phyloP scores from a whole-genome alignment of 306 rosid species.

The Corylus americana region DNA sequence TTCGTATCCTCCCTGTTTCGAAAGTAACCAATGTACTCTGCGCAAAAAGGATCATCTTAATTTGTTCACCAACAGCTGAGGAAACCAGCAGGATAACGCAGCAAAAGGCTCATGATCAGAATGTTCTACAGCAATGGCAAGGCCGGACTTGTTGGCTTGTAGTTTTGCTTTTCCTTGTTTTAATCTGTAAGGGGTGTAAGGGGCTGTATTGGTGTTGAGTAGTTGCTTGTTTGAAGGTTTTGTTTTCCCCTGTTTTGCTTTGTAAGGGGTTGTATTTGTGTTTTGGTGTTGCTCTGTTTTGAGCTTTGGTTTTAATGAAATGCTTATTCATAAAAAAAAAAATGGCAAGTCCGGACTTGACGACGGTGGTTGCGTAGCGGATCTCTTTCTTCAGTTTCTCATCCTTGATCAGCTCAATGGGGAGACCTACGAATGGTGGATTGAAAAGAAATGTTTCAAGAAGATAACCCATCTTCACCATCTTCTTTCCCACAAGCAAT shows the following conservation, averaged over 20 bases:
- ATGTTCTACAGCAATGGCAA: neutral
- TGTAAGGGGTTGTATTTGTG: too few relatives aligned
- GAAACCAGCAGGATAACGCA: conserved; percentile 19
- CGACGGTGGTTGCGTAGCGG: conserved; percentile 20
- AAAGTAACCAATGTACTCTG: conserved; percentile 39
- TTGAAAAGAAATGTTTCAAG: conserved; percentile 34
- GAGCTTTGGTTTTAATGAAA: too few relatives aligned
- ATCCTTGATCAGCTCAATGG: conserved; percentile 9
- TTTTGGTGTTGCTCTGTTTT: too few relatives aligned
- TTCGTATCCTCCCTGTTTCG: conserved; percentile 31
- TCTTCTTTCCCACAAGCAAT: conserved; percentile 25
- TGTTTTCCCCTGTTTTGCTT: too few relatives aligned
- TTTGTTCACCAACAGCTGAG: conserved; percentile 36
- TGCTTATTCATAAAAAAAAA: too few relatives aligned
- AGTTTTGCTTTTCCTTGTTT: too few relatives aligned
- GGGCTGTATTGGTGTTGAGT: too few relatives aligned
- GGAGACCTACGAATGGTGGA: conserved; percentile 34
- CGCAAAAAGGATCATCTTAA: conserved; percentile 19
- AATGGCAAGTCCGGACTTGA: neutral
- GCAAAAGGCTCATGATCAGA: conserved; percentile 1
- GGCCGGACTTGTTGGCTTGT: neutral
- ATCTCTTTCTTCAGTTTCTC: conserved; percentile 14
- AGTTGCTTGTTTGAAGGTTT: too few relatives aligned
- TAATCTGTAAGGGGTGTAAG: too few relatives aligned
- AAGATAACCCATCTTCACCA: conserved; percentile 25